Evolutionary conservation across 2,329 filamentous ascomycete species (phyloP).

Genomic region (Stenocarpella maydis): DNA sequence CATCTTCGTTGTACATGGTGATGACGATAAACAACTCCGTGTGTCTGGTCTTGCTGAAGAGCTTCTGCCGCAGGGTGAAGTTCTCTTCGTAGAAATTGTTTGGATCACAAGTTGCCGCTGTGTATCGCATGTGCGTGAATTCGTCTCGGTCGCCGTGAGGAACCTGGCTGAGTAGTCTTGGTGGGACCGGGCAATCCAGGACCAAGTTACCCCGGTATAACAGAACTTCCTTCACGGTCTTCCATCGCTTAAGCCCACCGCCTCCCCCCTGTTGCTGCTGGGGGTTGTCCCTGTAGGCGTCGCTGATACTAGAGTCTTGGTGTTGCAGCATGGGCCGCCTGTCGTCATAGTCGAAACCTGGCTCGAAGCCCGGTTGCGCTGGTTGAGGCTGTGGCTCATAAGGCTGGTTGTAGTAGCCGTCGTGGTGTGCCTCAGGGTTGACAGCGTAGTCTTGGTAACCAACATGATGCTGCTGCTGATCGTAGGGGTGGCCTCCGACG

Average conservation of each 20-base stretch:
- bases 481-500: conserved; percentile 55
- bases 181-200: conserved; percentile 94
- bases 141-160: conserved; percentile 93
- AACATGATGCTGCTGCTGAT: conserved; percentile 43
- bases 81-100: conserved; percentile 86
- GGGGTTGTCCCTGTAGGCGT: conserved; percentile 56
- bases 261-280: conserved; percentile 57
- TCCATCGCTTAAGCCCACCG: conserved; percentile 83
- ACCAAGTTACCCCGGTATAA: conserved; percentile 97
- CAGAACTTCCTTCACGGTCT: conserved; percentile 98
- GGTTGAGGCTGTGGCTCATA: conserved; percentile 75
- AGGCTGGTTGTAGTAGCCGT: conserved; percentile 84
- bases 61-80: conserved; percentile 88
- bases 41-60: conserved; percentile 91
- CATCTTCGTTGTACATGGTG: conserved; percentile 99
- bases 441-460: conserved; percentile 69
- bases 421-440: conserved; percentile 85
- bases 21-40: conserved; percentile 96
- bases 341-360: conserved; percentile 75
- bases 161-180: conserved; percentile 84
- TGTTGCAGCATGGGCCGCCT: conserved; percentile 78
- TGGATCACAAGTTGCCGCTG: conserved; percentile 93
- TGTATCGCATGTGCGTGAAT: conserved; percentile 91
- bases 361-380: conserved; percentile 62
- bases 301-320: conserved; percentile 58